Percentiles rank a stretch among this genome's conserved stretches.
phyloP scores from a whole-genome alignment of 2,329 filamentous ascomycete species.

The Aspergillus versicolor region DNA sequence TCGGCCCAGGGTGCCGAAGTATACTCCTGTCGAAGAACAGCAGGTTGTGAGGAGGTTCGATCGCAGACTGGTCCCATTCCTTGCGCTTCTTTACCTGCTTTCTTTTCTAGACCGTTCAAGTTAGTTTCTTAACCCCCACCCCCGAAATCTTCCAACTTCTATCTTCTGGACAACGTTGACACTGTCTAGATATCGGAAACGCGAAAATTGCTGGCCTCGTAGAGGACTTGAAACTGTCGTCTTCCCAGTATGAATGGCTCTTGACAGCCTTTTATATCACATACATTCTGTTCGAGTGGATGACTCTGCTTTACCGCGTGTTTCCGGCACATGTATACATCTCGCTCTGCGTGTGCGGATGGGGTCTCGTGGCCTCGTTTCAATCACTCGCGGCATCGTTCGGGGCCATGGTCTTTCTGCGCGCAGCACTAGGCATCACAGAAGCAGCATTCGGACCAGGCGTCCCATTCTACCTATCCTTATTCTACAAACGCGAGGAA shows the following conservation, averaged over 20 bases:
- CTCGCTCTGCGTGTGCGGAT: conserved; percentile 63
- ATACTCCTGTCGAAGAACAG: conserved; percentile 66
- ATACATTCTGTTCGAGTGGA: conserved; percentile 66
- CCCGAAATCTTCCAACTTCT: too few relatives aligned
- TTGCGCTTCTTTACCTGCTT: conserved; percentile 79
- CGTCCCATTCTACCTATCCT: conserved; percentile 63
- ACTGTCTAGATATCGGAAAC: conserved; percentile 56
- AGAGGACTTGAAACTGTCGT: conserved; percentile 54
- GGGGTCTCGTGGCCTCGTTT: conserved; percentile 76
- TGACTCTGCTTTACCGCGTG: conserved; percentile 62
- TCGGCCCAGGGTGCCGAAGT: conserved; percentile 29
- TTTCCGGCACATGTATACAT: conserved; percentile 64
- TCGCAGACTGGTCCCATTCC: conserved; percentile 72
- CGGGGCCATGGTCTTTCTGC: conserved; percentile 49
- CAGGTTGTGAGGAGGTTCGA: conserved; percentile 74
- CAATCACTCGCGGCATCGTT: conserved; percentile 68
- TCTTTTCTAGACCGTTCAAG: conserved; percentile 85
- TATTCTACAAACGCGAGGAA: conserved; percentile 67
- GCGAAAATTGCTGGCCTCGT: conserved; percentile 61
- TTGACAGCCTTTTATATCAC: conserved; percentile 64
- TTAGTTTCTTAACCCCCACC: conserved; percentile 41
- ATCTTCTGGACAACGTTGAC: neutral
- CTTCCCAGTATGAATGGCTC: conserved; percentile 60
- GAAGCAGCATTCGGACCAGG: conserved; percentile 65
- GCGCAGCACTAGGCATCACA: conserved; percentile 51